Evolutionary conservation across 257 asterid genomes (phyloP).

Genomic region (Rubia yunnanensis): DNA sequence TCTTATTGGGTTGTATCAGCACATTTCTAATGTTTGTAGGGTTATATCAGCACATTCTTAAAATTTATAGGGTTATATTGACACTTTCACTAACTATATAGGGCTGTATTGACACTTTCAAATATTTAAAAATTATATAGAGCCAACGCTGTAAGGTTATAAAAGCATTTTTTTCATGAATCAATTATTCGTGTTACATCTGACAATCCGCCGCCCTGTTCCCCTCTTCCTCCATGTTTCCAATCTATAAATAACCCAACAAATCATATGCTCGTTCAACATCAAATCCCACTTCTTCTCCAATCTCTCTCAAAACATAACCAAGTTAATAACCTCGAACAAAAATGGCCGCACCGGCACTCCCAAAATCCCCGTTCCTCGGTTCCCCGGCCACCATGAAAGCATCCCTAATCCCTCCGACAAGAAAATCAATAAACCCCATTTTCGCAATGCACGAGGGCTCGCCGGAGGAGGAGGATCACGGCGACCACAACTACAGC

Average conservation of each 20-base stretch:
- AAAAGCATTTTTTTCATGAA: too few species aligned
- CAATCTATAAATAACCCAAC: background rate
- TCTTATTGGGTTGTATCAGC: too few species aligned
- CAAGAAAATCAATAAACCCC: background rate
- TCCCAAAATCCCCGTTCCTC: background rate
- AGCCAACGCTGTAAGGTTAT: too few species aligned
- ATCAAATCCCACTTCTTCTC: background rate
- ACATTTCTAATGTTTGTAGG: too few species aligned
- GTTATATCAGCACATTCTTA: too few species aligned
- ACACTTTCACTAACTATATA: too few species aligned
- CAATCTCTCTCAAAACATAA: too few species aligned
- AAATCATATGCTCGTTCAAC: background rate
- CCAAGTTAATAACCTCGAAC: background rate
- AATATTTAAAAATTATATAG: too few species aligned
- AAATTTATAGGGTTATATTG: too few species aligned
- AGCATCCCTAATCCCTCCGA: background rate
- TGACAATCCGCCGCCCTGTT: background rate
- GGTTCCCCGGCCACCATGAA: background rate
- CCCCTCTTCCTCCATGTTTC: too few species aligned
- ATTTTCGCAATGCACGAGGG: slow-evolving; percentile 12
- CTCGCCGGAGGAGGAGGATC: slow-evolving; percentile 12
- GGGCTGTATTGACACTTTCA: too few species aligned
- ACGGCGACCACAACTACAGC: too few species aligned
- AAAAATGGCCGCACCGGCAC: slow-evolving; percentile 16
- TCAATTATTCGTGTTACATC: background rate